Evolutionary conservation across 1,284 basidiomycete species (phyloP), one percentile per base, ranked within the genome.

Genomic region (Boletus sp.): DNA sequence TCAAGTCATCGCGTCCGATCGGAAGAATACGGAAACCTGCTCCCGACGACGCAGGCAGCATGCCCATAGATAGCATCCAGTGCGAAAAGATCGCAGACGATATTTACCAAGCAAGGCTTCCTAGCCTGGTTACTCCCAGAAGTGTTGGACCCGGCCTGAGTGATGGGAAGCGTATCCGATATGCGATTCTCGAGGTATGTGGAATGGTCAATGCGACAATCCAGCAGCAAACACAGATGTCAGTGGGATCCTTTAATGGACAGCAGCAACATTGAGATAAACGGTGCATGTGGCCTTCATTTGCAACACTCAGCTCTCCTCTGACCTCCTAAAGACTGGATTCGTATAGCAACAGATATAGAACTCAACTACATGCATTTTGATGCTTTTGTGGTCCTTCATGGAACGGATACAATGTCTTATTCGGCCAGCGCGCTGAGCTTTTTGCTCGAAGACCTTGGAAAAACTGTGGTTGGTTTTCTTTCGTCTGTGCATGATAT

Each of bases 361-460:
- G 91, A 94, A 59, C 78, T 93, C 42, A 95, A 95, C 64, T 94
- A 94, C 58, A 59, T 71, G 39, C 65, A 73, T 16, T 96, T 91
- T 60, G 93, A 96, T 60, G 90, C 88, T 0, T 96, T 96, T 61
- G 84, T 96, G 22, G 74, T 96, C 26, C 72, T 96, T 9, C 93
- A 96, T 65, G 93, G 93, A 30, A 92, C 90, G n/a, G 91, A 94
- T 59, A 94, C 92, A 0, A 94, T 94, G 89, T 81, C 85, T 2
- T 94, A 92, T 67, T 88, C 87, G 3, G 82, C 91, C 2, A 91
- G 88, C 40, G 91, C 91, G 2, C 74, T 94, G 32, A 89, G 88
- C 60, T 95, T 95, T 68, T 69, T 96, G 46, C 74, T 96, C 5
- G 91, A 95, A 66, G 91, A 95, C 58, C 74, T 95, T 7, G 91